phyloP scores from a whole-genome alignment of 176 grass and related monocot genomes.

The Bolboschoenus planiculmis region DNA sequence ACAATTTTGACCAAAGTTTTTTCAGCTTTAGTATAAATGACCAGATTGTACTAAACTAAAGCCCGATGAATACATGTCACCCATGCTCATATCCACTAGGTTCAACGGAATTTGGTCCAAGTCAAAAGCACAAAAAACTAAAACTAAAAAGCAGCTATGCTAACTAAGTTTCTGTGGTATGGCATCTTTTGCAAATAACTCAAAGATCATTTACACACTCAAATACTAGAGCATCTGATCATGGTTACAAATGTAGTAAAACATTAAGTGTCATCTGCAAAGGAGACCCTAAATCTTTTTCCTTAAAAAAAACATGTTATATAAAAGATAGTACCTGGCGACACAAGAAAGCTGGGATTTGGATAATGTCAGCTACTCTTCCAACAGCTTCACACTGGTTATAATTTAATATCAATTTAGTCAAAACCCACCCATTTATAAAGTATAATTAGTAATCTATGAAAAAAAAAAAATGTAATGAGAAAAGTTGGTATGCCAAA shows the following conservation, averaged over 20 bases:
- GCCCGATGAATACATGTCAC: not conserved
- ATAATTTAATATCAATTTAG: not conserved
- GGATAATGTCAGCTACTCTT: slow-evolving; percentile 94
- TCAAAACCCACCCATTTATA: not conserved
- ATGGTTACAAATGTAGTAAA: not conserved
- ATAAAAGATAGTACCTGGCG: slow-evolving; percentile 54
- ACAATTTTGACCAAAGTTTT: slow-evolving; percentile 8
- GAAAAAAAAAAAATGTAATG: not conserved
- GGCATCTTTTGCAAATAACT: not conserved
- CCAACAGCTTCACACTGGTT: slow-evolving; percentile 90
- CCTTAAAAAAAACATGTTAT: not conserved
- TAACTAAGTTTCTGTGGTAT: not conserved
- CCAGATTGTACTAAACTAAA: not conserved
- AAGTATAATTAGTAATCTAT: not conserved
- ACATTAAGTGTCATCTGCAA: not conserved
- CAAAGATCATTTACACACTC: not conserved
- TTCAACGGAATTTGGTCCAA: not conserved
- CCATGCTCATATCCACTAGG: not conserved
- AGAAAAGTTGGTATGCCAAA: not conserved
- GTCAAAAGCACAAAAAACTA: not conserved
- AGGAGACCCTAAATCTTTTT: not conserved
- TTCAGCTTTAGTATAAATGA: not conserved
- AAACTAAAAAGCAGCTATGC: not conserved
- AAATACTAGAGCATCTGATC: not conserved
- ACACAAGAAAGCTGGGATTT: slow-evolving; percentile 97